Percentiles rank a stretch among this genome's conserved stretches.
These are phyloP conservation scores for Graphilbum sp. DNA, from an alignment of 2,329 filamentous ascomycete species.

Conservation along the genomic window DNA sequence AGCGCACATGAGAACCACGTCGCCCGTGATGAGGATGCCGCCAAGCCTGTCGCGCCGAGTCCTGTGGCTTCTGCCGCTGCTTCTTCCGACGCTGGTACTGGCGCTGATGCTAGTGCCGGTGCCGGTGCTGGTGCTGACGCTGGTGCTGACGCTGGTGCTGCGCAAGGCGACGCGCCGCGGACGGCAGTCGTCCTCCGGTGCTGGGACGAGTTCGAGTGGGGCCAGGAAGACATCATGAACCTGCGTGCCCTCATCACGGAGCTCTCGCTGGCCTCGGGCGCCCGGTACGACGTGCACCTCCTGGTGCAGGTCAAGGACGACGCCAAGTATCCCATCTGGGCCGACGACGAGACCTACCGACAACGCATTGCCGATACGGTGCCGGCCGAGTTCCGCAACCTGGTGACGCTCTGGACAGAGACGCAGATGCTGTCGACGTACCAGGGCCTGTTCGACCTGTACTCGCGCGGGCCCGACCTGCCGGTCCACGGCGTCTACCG, in stretches of 20 bases:
- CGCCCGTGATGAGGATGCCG: neutral
- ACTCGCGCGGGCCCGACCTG: conserved; percentile 45
- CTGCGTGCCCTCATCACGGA: conserved; percentile 74
- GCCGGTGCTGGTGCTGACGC: no score
- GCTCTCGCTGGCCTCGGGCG: conserved; percentile 62
- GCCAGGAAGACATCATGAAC: conserved; percentile 65
- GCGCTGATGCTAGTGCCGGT: no score
- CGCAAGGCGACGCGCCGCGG: conserved; percentile 24
- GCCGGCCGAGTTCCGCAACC: conserved; percentile 71
- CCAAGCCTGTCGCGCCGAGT: no score
- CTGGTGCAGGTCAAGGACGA: conserved; percentile 74
- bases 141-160: neutral
- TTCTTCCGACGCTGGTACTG: no score
- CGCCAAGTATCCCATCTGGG: conserved; percentile 59
- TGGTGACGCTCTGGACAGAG: conserved; percentile 87
- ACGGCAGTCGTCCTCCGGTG: conserved; percentile 70
- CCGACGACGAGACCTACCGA: conserved; percentile 52
- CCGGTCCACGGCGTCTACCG: conserved; percentile 87
- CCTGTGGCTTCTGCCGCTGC: no score
- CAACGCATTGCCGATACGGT: conserved; percentile 51
- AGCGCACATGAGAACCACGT: no score
- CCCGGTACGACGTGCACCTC: conserved; percentile 74
- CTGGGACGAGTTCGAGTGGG: conserved; percentile 68
- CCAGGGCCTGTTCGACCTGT: conserved; percentile 69
- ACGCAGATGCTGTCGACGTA: conserved; percentile 86